Evolutionary conservation across 768 basidiomycete species (phyloP), one percentile per base, ranked within the genome.

Genomic region (Tylopilus vinaceipallidus): DNA sequence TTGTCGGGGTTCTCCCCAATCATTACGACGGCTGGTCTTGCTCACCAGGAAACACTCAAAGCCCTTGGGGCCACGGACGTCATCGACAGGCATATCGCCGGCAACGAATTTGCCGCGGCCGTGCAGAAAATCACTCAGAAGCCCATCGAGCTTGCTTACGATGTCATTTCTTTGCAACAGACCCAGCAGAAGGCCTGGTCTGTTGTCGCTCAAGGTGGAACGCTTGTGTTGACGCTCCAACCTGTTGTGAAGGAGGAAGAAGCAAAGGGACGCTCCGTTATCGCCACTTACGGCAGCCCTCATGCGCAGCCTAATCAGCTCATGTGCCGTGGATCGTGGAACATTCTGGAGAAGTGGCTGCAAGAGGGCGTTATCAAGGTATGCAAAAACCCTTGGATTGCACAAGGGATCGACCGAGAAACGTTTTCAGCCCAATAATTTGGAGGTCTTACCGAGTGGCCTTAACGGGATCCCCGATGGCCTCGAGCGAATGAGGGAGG

Each of bases 361-460:
- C 33, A 64, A 24, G 43, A 55, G 17, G 68, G 63, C 32, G 4
- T 32, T 22, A 60, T 69, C 48, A 59, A 67, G 57, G 66, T 63
- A 49, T 9, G 45, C 16, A 17, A 14, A 34, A 9, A 6, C 6
- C 7, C 12, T 35, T 24, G 14, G 14, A 42, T 14, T 2, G 23
- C 33, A 17, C 19, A 1, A 14, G 34, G 16, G 10, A 53, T 33
- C 53, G 26, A 51, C n/a, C 44, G n/a, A 20, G 17, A 39, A 22
- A 17, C 23, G 3, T 35, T 42, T n/a, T 33, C 37, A 73, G 75
- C 75, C 78, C 0, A 70, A 70, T 50, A 60, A 63, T n/a, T 52
- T 69, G 4, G 71, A 79, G 54, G 60, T 76, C n/a, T 58, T 79
- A 11, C 67, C 71, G 0, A 55, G 61, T 24, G 78, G 78, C 2